These are phyloP conservation scores for Entonaema liquescens DNA, from an alignment of 495 filamentous ascomycete species.

Conservation along the genomic window DNA sequence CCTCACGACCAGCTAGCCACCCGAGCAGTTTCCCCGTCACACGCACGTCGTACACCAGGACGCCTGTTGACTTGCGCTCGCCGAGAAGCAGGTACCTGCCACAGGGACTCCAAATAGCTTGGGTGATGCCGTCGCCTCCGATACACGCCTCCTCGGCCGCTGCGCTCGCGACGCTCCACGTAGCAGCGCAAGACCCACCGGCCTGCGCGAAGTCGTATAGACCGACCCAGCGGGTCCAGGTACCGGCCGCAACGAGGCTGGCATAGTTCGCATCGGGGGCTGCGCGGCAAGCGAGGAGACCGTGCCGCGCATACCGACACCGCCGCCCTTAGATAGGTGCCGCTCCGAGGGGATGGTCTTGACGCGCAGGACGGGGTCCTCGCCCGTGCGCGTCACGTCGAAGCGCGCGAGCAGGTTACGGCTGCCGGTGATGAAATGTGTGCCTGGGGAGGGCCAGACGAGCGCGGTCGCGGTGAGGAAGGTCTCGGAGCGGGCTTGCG, in stretches of 20 bases:
- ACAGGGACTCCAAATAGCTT: conserved; percentile 82
- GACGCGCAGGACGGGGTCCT: conserved; percentile 65
- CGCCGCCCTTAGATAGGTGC: conserved; percentile 72
- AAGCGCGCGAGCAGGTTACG: conserved; percentile 79
- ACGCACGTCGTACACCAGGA: conserved; percentile 86
- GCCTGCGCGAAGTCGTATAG: conserved; percentile 75
- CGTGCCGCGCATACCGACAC: conserved; percentile 84
- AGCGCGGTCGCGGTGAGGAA: conserved; percentile 81
- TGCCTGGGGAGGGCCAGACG: conserved; percentile 68
- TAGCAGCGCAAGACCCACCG: conserved; percentile 69
- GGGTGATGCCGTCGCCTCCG: conserved; percentile 75
- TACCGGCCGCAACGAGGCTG: conserved; percentile 80
- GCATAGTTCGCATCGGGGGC: conserved; percentile 42
- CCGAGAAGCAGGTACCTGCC: conserved; percentile 87
- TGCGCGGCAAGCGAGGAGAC: conserved; percentile 69
- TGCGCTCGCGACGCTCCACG: conserved; percentile 64
- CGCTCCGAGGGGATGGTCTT: conserved; percentile 80
- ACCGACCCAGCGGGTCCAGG: conserved; percentile 77
- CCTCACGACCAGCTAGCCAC: conserved; percentile 73
- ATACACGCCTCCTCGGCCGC: conserved; percentile 47
- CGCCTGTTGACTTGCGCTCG: conserved; percentile 78
- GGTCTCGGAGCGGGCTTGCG: conserved; percentile 78
- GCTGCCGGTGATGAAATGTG: conserved; percentile 75
- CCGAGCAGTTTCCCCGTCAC: conserved; percentile 73
- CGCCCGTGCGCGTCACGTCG: conserved; percentile 73